Evolutionary conservation across 2,329 filamentous ascomycete species (phyloP), one percentile per base, ranked within the genome.

Genomic region (Sphaerulina vaccinii): DNA sequence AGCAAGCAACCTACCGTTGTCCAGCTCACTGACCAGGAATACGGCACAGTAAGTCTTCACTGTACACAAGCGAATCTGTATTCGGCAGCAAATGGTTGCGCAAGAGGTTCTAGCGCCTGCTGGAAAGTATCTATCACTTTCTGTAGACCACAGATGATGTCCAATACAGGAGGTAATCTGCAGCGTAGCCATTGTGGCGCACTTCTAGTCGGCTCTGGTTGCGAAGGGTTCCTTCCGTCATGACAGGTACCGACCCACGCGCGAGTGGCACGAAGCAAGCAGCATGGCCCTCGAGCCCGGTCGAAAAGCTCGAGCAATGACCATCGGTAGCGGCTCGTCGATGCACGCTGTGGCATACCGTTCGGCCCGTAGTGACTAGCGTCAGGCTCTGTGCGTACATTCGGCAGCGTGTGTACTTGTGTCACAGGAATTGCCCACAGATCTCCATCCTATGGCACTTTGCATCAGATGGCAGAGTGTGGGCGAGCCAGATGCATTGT

Each of bases 231-330:
- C 39, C 22, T 36, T 38, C 33, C 44, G 38, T 38, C 37, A 33
- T 51, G 46, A 54, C 45, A 54, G 44, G 35, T 54, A 43, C 40
- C 11, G 33, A 33, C 23, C 15, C 36, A 29, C 7, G 18, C 40
- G 35, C 10, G 15, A 37, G 37, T 50, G n/a, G 36, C 16, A 46
- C 41, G 41, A 18, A 24, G n/a, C 11, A 24, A 23, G 24, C 40
- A 40, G 32, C 41, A 41, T 47, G 35, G 37, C 37, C 46, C 52
- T 54, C 16, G 15, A 43, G 47, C 52, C 47, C 47, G 52, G 52
- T 54, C 32, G 23, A 27, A 27, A 35, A 50, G 51, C 44, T 53
- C 51, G 51, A 49, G 51, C 46, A 27, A 42, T 38, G 38, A 33
- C 15, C 35, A 21, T 22, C 29, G 38, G 37, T 44, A 52, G 45